Evolutionary conservation across 2,329 filamentous ascomycete species (phyloP), one percentile per base, ranked within the genome.

Genomic region (Penicillium sp.): DNA sequence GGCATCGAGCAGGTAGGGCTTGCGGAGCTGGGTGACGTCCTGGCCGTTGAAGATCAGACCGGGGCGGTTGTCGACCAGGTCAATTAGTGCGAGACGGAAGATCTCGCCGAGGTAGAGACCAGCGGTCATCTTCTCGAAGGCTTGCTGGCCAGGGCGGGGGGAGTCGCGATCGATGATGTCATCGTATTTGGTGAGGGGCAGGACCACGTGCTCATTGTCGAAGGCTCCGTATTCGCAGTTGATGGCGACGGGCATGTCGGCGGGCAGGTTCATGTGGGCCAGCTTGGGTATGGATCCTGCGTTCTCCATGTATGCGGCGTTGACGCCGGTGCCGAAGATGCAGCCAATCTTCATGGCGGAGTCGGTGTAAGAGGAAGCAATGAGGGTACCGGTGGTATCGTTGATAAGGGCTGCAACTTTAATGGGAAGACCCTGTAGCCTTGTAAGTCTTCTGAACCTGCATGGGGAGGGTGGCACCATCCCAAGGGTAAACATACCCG

Each of bases 141-240:
- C 88, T 78, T 97, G 93, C 78, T 97, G 92, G 50, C 92, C 93
- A 4, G 93, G 93, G 27, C 93, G 89, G 37, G 93, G 93, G 21
- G 93, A 97, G 69, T 94, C 89, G 67, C 90, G 87, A 80, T 97
- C 93, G 70, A 97, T 91, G 66, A 88, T 86, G 60, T 90, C 81
- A 74, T 97, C 93, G 76, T 94, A 97, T 57, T 85, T 85, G 27
- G 93, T 96, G 54, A 87, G 85, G 13, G 93, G 93, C 13, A 97
- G 87, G 54, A 97, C 89, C 69, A 89, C 84, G 79, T 93, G 89
- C 77, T 96, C 90, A 75, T 96, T 96, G 77, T 97, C 93, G 71
- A 97, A 97, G 35, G 93, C 93, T 65, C 93, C 93, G 85, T 93
- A 97, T 76, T 97, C 93, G 80, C 93, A 97, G 82, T 97, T 97